Evolutionary conservation across 148 eudicot species (phyloP), one percentile per base, ranked within the genome.

Genomic region (Vaccinium darrowii): DNA sequence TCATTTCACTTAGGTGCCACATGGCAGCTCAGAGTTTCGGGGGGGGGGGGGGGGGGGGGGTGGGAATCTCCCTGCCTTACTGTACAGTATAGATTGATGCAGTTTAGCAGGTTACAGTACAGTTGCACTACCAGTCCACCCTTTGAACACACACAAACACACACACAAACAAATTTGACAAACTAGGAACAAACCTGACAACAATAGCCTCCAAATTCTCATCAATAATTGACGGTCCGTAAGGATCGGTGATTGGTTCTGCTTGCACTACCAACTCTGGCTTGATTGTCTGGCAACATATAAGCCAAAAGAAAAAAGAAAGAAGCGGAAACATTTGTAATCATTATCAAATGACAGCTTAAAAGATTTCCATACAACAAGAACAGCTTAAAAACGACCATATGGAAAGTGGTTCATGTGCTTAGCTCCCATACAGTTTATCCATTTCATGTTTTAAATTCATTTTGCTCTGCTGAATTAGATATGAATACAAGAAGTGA

Each of bases 151-250:
- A 65, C 13, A 67, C 73, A 25, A n/a, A n/a, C 3, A 14, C 2
- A 72, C 25, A 8, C 21, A 43, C 39, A 56, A 62, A 67, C 1
- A 27, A 71, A 47, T 10, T 62, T 82, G 15, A 19, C 9, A 78
- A 60, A 56, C 71, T 49, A 81, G 23, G 67, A 89, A 88, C 88
- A 9, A 76, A 97, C 99, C 99, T 95, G 89, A 97, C 99, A 84
- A 95, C 82, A 65, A 97, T 92, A 81, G 98, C 99, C 86, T 97
- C 99, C 93, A 97, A 90, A 85, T 95, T 91, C 79, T 89, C 93
- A 84, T 97, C 96, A 76, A 90, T 82, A 33, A 95, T 91, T 73
- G 99, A 95, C 80, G 98, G 99, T 47, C 99, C 98, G 82, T 93
- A 97, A 57, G 98, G 96, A 82, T 97, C 98, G 50, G 87, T 88